These are phyloP conservation scores for Alternaria conjuncta DNA, from an alignment of 2,329 filamentous ascomycete genomes.

Conservation along the genomic window DNA sequence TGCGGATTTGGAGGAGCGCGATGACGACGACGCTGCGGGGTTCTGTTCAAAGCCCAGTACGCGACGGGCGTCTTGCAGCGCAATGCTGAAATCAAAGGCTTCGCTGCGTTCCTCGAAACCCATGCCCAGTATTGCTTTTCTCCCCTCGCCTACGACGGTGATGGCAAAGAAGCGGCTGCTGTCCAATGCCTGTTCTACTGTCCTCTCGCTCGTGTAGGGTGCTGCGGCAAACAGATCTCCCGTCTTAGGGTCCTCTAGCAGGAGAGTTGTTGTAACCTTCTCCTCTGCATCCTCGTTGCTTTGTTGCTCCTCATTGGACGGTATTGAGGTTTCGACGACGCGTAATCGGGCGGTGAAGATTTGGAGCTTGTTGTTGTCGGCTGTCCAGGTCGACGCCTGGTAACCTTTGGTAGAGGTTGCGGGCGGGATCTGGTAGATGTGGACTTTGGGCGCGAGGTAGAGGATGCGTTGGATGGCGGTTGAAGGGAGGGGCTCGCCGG, in stretches of 20 bases:
- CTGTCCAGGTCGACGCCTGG: slow-evolving; percentile 77
- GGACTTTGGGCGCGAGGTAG: slow-evolving; percentile 75
- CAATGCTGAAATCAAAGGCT: slow-evolving; percentile 84
- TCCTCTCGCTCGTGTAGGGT: slow-evolving; percentile 70
- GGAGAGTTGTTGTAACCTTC: slow-evolving; percentile 73
- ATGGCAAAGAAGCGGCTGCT: slow-evolving; percentile 85
- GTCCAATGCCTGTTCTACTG: slow-evolving; percentile 80
- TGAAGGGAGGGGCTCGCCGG: slow-evolving; percentile 69
- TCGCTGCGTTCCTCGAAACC: slow-evolving; percentile 87
- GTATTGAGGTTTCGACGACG: slow-evolving; percentile 74
- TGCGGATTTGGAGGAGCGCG: background rate
- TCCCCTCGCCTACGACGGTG: slow-evolving; percentile 75
- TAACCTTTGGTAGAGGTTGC: slow-evolving; percentile 80
- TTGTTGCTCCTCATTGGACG: slow-evolving; percentile 37
- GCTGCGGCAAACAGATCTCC: slow-evolving; percentile 84
- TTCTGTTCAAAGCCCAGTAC: slow-evolving; percentile 66
- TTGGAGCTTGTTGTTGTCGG: slow-evolving; percentile 67
- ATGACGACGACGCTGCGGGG: slow-evolving; percentile 24
- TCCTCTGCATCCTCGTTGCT: slow-evolving; percentile 53
- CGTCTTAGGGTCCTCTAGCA: slow-evolving; percentile 76
- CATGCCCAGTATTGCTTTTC: slow-evolving; percentile 80
- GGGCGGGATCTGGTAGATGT: slow-evolving; percentile 88
- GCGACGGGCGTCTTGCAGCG: slow-evolving; percentile 78
- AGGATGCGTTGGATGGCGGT: slow-evolving; percentile 86
- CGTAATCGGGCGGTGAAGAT: slow-evolving; percentile 88